Evolutionary conservation across 306 rosid genomes (phyloP).

Genomic region (Malus sieversii): DNA sequence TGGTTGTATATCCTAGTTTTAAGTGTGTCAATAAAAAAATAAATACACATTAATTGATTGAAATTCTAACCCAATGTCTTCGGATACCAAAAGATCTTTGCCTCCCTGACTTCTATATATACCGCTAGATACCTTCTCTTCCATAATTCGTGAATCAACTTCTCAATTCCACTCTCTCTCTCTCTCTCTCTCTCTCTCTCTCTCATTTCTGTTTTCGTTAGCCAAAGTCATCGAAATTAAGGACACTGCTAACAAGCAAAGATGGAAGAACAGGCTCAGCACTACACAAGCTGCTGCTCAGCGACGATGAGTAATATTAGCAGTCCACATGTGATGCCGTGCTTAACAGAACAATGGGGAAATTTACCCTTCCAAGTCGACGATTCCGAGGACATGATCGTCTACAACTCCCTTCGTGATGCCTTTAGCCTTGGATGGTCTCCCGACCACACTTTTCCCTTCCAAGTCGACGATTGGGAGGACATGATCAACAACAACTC

Average conservation of each 20-base stretch:
- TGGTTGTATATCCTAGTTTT: no score
- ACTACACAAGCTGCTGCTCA: not conserved
- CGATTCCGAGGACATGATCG: slow-evolving; percentile 46
- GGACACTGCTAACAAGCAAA: not conserved
- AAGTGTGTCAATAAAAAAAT: no score
- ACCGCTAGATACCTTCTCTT: not conserved
- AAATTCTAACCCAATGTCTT: no score
- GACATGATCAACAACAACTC: slow-evolving; percentile 46
- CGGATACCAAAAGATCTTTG: no score
- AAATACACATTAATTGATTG: not conserved
- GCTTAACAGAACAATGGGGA: slow-evolving; percentile 34
- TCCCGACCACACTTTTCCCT: slow-evolving; percentile 31
- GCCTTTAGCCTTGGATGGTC: slow-evolving; percentile 41
- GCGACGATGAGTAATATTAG: not conserved
- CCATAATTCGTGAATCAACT: not conserved
- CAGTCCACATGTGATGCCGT: not conserved
- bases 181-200: not conserved
- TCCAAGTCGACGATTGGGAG: slow-evolving; percentile 33
- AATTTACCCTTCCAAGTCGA: slow-evolving; percentile 40
- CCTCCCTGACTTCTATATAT: not conserved
- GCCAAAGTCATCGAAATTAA: not conserved
- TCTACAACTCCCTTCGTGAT: slow-evolving; percentile 33
- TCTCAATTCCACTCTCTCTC: not conserved
- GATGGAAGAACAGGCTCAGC: not conserved
- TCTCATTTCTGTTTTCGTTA: not conserved